Evolutionary conservation across 306 rosid genomes (phyloP).

Genomic region (Astragalus membranaceus): DNA sequence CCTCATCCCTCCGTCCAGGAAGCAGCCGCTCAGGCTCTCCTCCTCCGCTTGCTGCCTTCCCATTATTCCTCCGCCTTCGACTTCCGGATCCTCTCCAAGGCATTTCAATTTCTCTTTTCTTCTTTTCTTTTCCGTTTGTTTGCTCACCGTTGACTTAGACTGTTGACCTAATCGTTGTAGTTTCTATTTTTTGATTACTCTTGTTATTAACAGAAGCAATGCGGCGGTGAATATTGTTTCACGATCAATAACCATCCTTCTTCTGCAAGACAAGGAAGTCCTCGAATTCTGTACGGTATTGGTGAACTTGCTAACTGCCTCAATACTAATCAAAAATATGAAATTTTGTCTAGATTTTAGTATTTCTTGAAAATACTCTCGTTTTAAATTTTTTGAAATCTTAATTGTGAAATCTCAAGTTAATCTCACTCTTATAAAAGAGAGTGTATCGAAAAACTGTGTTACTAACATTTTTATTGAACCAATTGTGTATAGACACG

Average conservation of each 20-base stretch:
- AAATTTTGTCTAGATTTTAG: background rate
- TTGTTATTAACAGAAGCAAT: slow-evolving; percentile 39
- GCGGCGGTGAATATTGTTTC: slow-evolving; percentile 67
- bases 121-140: background rate
- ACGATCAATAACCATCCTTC: slow-evolving; percentile 56
- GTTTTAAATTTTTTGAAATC: background rate
- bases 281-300: slow-evolving; percentile 56
- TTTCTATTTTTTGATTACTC: background rate
- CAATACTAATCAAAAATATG: background rate
- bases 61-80: slow-evolving; percentile 58
- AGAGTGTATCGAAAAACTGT: too few relatives aligned
- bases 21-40: slow-evolving; percentile 64
- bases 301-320: background rate
- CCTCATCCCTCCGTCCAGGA: slow-evolving; percentile 53
- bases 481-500: background rate
- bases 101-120: background rate
- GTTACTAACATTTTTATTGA: background rate
- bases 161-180: background rate
- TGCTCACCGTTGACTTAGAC: background rate
- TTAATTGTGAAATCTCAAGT: background rate
- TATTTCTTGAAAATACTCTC: background rate
- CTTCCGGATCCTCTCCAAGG: slow-evolving; percentile 62
- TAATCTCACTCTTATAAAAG: too few relatives aligned
- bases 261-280: slow-evolving; percentile 30
- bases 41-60: slow-evolving; percentile 66